Conservation (phyloP, 2,329 filamentous ascomycete species). For the Paramyrothecium roridum region DNA sequence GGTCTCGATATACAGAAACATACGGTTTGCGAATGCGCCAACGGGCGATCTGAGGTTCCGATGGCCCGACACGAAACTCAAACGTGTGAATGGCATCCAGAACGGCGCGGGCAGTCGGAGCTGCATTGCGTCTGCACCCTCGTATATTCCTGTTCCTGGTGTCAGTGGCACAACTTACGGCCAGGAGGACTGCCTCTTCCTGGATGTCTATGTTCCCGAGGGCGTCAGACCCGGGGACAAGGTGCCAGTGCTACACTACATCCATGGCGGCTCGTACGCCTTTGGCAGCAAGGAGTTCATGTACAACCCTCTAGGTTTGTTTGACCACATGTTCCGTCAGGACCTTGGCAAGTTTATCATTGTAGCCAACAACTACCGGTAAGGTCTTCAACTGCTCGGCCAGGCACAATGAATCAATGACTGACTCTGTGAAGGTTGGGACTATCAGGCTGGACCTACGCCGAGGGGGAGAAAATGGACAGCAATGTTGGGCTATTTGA, state of each 20-base stretch:
- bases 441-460: constrained; percentile 10
- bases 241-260: constrained; percentile 14
- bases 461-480: constrained; percentile 9
- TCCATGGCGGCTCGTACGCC: constrained; percentile 12
- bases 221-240: constrained; percentile 11
- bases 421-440: constrained; percentile 8
- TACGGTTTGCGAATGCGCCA: constrained; percentile 17
- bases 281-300: constrained; percentile 17
- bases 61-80: constrained; percentile 9
- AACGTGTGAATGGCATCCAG: constrained; percentile 8
- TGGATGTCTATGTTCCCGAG: constrained; percentile 17
- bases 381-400: background rate
- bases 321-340: constrained; percentile 9
- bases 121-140: constrained; percentile 13
- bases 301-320: constrained; percentile 10
- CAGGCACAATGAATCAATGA: background rate
- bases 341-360: constrained; percentile 12
- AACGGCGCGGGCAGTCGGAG: constrained; percentile 5
- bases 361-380: constrained; percentile 16
- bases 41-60: constrained; percentile 18
- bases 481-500: constrained; percentile 14
- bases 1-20: constrained; percentile 19
- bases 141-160: constrained; percentile 7
- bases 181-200: constrained; percentile 15
- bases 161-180: constrained; percentile 15